phyloP scores from a whole-genome alignment of 2,329 filamentous ascomycete species.

The Phoma herbarum region DNA sequence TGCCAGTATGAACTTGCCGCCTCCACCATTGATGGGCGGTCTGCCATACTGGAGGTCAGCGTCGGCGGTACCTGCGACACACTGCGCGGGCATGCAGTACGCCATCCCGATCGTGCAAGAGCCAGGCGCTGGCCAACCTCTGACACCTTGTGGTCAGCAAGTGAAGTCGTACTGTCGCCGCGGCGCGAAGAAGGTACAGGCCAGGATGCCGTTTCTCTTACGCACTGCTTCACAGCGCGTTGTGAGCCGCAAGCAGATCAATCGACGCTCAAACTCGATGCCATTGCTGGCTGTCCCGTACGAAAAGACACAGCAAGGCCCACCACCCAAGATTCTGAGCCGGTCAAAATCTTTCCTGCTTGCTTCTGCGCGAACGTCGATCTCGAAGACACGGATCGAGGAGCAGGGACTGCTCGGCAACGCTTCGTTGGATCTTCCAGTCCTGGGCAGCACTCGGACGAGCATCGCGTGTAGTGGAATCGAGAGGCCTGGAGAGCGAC shows the following conservation, averaged over 20 bases:
- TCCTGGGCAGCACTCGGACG: constrained; percentile 21
- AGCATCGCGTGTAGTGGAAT: constrained; percentile 24
- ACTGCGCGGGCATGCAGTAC: constrained; percentile 34
- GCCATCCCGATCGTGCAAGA: constrained; percentile 38
- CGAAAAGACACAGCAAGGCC: constrained; percentile 19
- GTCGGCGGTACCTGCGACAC: constrained; percentile 13
- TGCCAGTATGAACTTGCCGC: constrained; percentile 36
- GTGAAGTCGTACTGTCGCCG: constrained; percentile 38
- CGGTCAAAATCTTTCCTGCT: constrained; percentile 23
- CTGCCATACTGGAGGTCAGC: constrained; percentile 45
- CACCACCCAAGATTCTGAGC: constrained; percentile 16
- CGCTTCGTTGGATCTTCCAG: constrained; percentile 8
- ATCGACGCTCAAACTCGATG: constrained; percentile 39
- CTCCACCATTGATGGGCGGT: constrained; percentile 46
- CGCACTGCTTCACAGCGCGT: constrained; percentile 29
- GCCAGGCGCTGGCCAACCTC: constrained; percentile 18
- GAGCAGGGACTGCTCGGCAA: constrained; percentile 8
- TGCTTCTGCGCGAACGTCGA: constrained; percentile 15
- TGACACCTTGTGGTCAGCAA: constrained; percentile 33
- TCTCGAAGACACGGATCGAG: constrained; percentile 12
- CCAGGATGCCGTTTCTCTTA: constrained; percentile 41
- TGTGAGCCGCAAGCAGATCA: constrained; percentile 24
- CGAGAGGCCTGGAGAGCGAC: constrained; percentile 31
- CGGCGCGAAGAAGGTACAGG: constrained; percentile 41
- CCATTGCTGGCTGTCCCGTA: constrained; percentile 33